Conservation (phyloP, 202 grass and related monocot genomes). For the Musa balbisiana region DNA sequence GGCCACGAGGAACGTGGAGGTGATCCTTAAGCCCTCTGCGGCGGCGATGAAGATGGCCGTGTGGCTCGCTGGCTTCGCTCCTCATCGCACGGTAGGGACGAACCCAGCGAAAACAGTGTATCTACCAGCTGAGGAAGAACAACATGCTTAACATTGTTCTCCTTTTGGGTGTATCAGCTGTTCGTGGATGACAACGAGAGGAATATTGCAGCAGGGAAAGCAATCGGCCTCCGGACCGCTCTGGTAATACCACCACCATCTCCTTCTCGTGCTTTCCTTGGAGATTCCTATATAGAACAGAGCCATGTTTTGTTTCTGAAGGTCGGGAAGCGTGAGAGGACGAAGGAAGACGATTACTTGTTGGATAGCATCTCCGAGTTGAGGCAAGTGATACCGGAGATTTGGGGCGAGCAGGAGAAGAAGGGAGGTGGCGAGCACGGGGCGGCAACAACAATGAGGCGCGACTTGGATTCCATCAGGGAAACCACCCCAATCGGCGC, state of each 20-base stretch:
- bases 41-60: constrained; percentile 50
- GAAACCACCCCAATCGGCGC: background rate
- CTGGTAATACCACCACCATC: constrained; percentile 30
- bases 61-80: constrained; percentile 45
- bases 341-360: constrained; percentile 61
- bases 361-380: constrained; percentile 50
- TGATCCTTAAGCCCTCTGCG: constrained; percentile 24
- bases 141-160: background rate
- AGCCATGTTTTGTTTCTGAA: background rate
- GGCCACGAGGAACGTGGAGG: background rate
- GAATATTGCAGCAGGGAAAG: constrained; percentile 84
- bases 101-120: no score
- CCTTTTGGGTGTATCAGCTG: constrained; percentile 40
- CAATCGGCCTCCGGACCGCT: constrained; percentile 59
- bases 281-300: background rate
- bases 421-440: background rate
- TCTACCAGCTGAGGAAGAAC: no score
- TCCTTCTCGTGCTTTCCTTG: no score
- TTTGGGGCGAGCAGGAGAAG: constrained; percentile 36
- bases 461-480: background rate
- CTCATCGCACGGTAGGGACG: constrained; percentile 40
- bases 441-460: background rate
- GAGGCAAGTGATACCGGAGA: constrained; percentile 49
- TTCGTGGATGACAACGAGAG: constrained; percentile 91
- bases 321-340: constrained; percentile 73